Evolutionary conservation across 2,329 filamentous ascomycete species (phyloP).

Genomic region (Zymoseptoria tritici): DNA sequence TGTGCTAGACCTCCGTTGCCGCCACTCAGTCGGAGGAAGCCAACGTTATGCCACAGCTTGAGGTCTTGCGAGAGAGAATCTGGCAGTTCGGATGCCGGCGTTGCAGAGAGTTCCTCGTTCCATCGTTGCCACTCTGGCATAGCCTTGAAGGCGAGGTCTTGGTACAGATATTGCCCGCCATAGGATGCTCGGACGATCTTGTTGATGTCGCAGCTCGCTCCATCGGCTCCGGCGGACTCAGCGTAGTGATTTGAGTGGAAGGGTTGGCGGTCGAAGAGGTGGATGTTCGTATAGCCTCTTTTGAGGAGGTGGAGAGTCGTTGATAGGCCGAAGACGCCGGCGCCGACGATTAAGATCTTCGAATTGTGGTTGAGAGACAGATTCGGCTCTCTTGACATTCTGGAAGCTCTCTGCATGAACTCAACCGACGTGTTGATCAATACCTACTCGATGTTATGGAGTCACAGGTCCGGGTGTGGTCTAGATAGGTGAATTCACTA

Average conservation of each 20-base stretch:
- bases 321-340: constrained; percentile 40
- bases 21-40: constrained; percentile 16
- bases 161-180: constrained; percentile 17
- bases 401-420: no score
- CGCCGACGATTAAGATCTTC: constrained; percentile 33
- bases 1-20: constrained; percentile 13
- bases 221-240: constrained; percentile 14
- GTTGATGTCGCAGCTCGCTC: constrained; percentile 19
- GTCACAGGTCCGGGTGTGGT: no score
- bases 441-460: no score
- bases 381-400: neutral
- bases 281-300: constrained; percentile 22
- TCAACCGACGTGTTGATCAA: no score
- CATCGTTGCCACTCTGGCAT: constrained; percentile 30
- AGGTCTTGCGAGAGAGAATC: constrained; percentile 6
- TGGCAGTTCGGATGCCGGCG: constrained; percentile 4
- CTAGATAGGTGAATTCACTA: neutral
- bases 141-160: constrained; percentile 19
- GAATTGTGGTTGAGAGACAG: constrained; percentile 7
- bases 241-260: constrained; percentile 18
- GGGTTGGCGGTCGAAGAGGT: constrained; percentile 29
- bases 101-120: constrained; percentile 17
- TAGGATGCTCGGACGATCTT: constrained; percentile 23
- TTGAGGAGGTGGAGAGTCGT: constrained; percentile 29
- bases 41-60: constrained; percentile 21